Conservation (phyloP, 116 monocot species). For the Zostera marina region DNA sequence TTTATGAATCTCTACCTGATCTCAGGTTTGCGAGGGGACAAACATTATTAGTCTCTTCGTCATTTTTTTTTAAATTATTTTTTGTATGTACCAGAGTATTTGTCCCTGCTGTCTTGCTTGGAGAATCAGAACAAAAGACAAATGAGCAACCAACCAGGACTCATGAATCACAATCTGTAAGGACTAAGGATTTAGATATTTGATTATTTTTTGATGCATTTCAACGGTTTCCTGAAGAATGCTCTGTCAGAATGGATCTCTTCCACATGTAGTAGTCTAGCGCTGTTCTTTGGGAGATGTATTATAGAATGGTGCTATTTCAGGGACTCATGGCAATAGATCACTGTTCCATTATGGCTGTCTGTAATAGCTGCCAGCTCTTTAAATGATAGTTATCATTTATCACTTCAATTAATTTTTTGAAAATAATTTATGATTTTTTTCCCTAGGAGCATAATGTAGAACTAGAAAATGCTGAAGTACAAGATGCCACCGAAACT, state of each 20-base stretch:
- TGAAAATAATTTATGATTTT: too few species aligned
- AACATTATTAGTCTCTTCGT: not conserved
- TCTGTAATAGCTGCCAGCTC: too few species aligned
- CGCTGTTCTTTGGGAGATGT: too few species aligned
- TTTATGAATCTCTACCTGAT: constrained; percentile 97
- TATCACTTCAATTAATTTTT: too few species aligned
- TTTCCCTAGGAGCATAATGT: constrained; percentile 31
- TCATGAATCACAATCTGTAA: constrained; percentile 51
- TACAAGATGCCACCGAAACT: constrained; percentile 25
- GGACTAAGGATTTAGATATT: constrained; percentile 5
- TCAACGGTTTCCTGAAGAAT: not conserved
- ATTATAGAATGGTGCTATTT: too few species aligned
- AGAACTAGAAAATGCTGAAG: constrained; percentile 43
- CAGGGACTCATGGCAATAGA: too few species aligned
- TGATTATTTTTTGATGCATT: not conserved
- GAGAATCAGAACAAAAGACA: constrained; percentile 72
- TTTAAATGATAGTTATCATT: too few species aligned
- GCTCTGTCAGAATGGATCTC: too few species aligned
- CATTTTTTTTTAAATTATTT: constrained; percentile 1
- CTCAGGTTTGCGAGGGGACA: constrained; percentile 42
- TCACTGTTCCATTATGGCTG: too few species aligned
- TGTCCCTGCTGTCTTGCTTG: constrained; percentile 94
- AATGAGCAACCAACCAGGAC: constrained; percentile 44
- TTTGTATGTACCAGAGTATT: constrained; percentile 57
- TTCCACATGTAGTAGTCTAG: too few species aligned